Base-by-base conservation (phyloP, 768 basidiomycete species). In the Pisolithus tinctorius region DNA sequence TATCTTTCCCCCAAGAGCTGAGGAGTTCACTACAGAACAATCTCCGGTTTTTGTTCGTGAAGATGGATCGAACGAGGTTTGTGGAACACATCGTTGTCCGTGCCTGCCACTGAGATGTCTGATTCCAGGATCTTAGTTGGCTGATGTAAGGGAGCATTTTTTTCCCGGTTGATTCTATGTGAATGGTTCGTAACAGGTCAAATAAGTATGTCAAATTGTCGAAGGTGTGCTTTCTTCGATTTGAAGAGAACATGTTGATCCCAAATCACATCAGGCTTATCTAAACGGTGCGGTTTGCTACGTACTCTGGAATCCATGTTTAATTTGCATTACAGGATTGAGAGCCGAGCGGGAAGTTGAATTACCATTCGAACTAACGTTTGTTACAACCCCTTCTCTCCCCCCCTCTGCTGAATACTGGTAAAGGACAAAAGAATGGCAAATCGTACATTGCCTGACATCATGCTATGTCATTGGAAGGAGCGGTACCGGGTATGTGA, bases 381-480 rank as follows among this genome's bases (percentile, higher is more conserved):
- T 46, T n/a, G 46, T 48, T 4, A 3, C 23, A 11, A 23, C 48
- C 20, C 10, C n/a, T 44, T 25, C 13, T 16, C 26, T 23, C 5
- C 6, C 34, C 23, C 13, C 11, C 25, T 17, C 1, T n/a, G 6
- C 49, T 50, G 27, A 50, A 20, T 4, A 2, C 4, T n/a, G 7
- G 16, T 26, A 10, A 45, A 71, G 68, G 4, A 58, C 72, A 0
- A 66, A 71, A 45, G 80, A 83, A 58, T 71, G 74, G 57, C 64
- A 71, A 50, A 78, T 84, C 31, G 74, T 83, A 23, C 76, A 81
- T 45, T 74, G 82, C 57, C 66, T 73, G 0, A 64, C 71, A 10
- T 81, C 82, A 0, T 82, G 78, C 56, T 82, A 78, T 60, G 80
- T 84, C 26, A 64, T 82, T 26, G 82, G 83, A 0, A 69, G 83